Percentiles rank a stretch among this genome's conserved stretches.
These are phyloP conservation scores for Talaromyces piceae DNA, from an alignment of 2,329 filamentous ascomycete genomes.

Conservation along the genomic window DNA sequence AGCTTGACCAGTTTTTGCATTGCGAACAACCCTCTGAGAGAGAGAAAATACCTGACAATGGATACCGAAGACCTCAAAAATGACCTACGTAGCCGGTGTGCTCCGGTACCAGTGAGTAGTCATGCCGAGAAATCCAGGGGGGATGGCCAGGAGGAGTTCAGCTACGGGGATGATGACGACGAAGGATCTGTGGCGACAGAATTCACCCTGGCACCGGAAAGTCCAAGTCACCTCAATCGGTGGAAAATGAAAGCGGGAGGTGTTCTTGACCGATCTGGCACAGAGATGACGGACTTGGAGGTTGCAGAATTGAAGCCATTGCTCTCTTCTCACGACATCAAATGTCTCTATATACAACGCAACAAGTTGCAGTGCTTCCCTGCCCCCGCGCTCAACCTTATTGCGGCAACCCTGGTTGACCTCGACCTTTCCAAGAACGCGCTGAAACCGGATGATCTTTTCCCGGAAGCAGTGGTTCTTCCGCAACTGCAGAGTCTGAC, in stretches of 20 bases:
- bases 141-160: not conserved
- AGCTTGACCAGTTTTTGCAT: constrained; percentile 66
- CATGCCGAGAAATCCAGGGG: not conserved
- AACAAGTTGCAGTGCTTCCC: constrained; percentile 70
- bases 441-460: constrained; percentile 56
- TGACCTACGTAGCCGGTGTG: constrained; percentile 57
- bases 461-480: constrained; percentile 60
- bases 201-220: constrained; percentile 40
- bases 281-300: constrained; percentile 51
- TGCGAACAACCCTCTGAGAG: constrained; percentile 80
- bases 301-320: constrained; percentile 41
- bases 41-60: constrained; percentile 78
- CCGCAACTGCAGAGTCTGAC: constrained; percentile 71
- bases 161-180: constrained; percentile 20
- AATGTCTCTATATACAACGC: constrained; percentile 62
- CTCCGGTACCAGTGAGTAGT: constrained; percentile 30
- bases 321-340: constrained; percentile 41
- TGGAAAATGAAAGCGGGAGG: constrained; percentile 34
- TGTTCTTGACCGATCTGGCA: constrained; percentile 62
- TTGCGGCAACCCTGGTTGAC: constrained; percentile 61
- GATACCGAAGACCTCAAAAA: constrained; percentile 74
- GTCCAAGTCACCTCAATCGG: constrained; percentile 21
- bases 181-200: constrained; percentile 34
- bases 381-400: constrained; percentile 57
- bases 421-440: constrained; percentile 72